Evolutionary conservation across 176 grass and related monocot genomes (phyloP), one percentile per base, ranked within the genome.

Genomic region (Hyparrhenia diplandra): DNA sequence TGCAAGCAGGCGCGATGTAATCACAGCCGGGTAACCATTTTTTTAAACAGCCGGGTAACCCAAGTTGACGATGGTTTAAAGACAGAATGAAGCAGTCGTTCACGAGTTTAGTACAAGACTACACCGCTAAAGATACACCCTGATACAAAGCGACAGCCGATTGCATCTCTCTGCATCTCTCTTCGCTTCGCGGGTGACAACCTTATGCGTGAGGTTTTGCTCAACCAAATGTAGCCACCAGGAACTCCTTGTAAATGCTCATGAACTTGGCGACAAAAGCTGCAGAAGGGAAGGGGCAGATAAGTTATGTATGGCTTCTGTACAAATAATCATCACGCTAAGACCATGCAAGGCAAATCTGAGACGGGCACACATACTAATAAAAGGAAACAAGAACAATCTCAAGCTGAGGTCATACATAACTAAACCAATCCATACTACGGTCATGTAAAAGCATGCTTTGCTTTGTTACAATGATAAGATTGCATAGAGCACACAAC

Each of bases 241-340:
- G 89, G 82, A 95, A 99, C 60, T 91, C 87, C 82, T 99, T 99
- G 79, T 95, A 99, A 72, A 99, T 91, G 80, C 93, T 99, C 96
- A 99, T 99, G 91, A 99, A 99, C 87, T 99, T 99, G 11, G 96
- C 96, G 35, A 99, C 92, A 11, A 99, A 99, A 69, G 96, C 96
- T 99, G 93, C 49, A 75, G 6, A 87, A 69, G 13, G 2, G 13
- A 31, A 64, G 11, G 10, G 20, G 11, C 1, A 0, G 13, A 39
- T 4, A 28, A 28, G 18, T 36, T 52, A 52, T 2, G 17, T 63
- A 54, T 57, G 25, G 42, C 16, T 64, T 32, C 10, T 21, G 12
- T 43, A 45, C 2, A 20, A 39, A 4, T 20, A 27, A 11, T 29
- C 13, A 77, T 41, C 12, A 42, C 1, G 4, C 29, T 4, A 40